Percentiles rank a stretch among this genome's conserved stretches.
These are phyloP conservation scores for Neurospora sp. DNA, from an alignment of 495 filamentous ascomycete genomes.

Conservation along the genomic window DNA sequence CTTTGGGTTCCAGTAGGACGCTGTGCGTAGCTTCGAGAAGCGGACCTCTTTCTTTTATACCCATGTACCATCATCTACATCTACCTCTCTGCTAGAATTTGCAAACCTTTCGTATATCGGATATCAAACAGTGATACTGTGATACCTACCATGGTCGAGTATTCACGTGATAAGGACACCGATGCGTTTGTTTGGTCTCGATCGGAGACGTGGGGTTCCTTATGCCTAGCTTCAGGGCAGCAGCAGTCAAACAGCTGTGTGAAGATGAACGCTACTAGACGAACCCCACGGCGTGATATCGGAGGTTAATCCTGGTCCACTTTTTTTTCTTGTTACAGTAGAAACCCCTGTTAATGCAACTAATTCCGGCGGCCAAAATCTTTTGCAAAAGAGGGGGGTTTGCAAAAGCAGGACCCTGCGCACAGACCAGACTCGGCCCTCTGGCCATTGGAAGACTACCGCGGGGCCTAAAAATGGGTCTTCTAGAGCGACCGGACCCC, in stretches of 20 bases:
- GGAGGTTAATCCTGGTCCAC: not conserved
- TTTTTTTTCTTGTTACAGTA: not conserved
- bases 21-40: not conserved
- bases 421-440: too few relatives aligned
- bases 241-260: not conserved
- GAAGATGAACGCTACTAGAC: not conserved
- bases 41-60: not conserved
- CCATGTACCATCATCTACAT: not conserved
- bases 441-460: too few relatives aligned
- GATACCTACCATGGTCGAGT: not conserved
- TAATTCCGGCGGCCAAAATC: too few relatives aligned
- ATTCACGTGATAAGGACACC: not conserved
- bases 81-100: not conserved
- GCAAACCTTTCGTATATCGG: not conserved
- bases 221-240: not conserved
- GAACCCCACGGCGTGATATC: not conserved
- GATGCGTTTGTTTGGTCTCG: not conserved
- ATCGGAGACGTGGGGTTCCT: not conserved
- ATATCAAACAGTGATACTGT: not conserved
- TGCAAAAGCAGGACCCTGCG: too few relatives aligned
- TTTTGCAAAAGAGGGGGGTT: too few relatives aligned
- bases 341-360: too few relatives aligned
- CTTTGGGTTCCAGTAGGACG: not conserved
- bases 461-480: too few relatives aligned
- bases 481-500: too few relatives aligned